A percentile compares a stretch with the other conserved stretches of the same genome.
Evolutionary conservation across 2,329 filamentous ascomycete species (phyloP).

Genomic region (Scorias spongiosa): DNA sequence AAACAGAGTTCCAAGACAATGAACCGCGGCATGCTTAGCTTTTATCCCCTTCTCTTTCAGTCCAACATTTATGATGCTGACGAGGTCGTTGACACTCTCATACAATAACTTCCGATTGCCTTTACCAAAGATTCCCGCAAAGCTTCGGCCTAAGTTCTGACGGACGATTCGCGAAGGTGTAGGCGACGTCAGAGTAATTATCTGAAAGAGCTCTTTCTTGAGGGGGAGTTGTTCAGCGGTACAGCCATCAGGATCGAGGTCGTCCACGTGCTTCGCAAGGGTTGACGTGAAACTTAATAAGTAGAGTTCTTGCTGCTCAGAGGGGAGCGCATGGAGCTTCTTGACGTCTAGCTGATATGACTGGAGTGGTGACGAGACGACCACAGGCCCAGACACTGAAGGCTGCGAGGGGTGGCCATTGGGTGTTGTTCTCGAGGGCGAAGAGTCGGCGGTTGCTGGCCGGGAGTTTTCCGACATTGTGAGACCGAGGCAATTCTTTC

Average conservation of each 20-base stretch:
- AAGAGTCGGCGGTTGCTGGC: background rate
- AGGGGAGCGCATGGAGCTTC: slow-evolving; percentile 76
- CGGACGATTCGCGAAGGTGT: slow-evolving; percentile 76
- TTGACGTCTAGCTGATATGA: slow-evolving; percentile 59
- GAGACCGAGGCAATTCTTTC: background rate
- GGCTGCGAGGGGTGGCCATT: background rate
- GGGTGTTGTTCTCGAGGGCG: background rate
- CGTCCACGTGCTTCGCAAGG: slow-evolving; percentile 64
- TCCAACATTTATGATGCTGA: slow-evolving; percentile 53
- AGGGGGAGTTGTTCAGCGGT: slow-evolving; percentile 80
- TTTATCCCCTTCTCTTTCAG: slow-evolving; percentile 64
- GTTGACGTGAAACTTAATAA: slow-evolving; percentile 77
- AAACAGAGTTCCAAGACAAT: slow-evolving; percentile 78
- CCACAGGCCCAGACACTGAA: background rate
- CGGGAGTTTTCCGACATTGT: background rate
- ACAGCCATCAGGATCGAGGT: slow-evolving; percentile 61
- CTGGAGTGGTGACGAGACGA: background rate
- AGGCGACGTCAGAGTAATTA: slow-evolving; percentile 69
- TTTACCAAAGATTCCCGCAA: slow-evolving; percentile 65
- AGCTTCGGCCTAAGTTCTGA: slow-evolving; percentile 73
- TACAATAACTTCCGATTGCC: slow-evolving; percentile 87
- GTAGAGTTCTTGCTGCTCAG: slow-evolving; percentile 92
- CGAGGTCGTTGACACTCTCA: slow-evolving; percentile 83
- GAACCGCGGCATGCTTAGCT: slow-evolving; percentile 72
- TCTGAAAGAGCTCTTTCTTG: slow-evolving; percentile 87